Base-by-base conservation (phyloP, 352 stramenopile genomes). In the Globisporangium recalcitrans region DNA sequence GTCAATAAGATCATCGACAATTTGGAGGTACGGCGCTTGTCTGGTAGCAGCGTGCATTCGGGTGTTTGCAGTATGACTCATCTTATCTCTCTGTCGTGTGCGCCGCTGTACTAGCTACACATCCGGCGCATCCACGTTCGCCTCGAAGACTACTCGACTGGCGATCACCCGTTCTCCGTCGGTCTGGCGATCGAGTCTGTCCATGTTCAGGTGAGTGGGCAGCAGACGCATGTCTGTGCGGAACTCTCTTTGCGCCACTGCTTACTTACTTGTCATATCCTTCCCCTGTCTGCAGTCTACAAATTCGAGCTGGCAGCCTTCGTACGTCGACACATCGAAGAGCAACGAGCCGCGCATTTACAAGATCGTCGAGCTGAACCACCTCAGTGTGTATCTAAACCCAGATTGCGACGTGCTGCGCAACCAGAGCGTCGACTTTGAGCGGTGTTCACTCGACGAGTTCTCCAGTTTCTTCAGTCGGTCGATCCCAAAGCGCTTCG, bases 1-100 rank as follows among this genome's bases (percentile, higher is more conserved):
- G 58, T 93, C 46, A 96, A 94, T 64, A 94, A 95, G 63, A 95
- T 96, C 62, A 85, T 96, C 26, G 87, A 96, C 63, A 96, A 96
- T 53, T 72, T 96, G 52, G 85, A 96, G 72, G 82, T 89, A 60
- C 14, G 58, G 31, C 29, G 22, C 13, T 31, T 26, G n/a, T n/a
- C n/a, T n/a, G n/a, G n/a, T n/a, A 46, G 48, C 22, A 16, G 16
- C 24, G 31, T 13, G 24, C 22, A n/a, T 51, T n/a, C 24, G 7
- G 16, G 14, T n/a, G 22, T 10, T 3, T 26, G 14, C 34, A 38
- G 13, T 21, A 26, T n/a, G 24, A 14, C 34, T 13, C 19, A 22
- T 53, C 40, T 11, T 62, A 8, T 48, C 52, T 29, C 10, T 34
- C 7, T 56, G n/a, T 42, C 14, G 51, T 32, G 42, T 48, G 7